Percentiles rank a stretch among this genome's conserved stretches.
Conservation (phyloP, 1,284 basidiomycete species). For the Microbotryum silenes-acaulis region DNA sequence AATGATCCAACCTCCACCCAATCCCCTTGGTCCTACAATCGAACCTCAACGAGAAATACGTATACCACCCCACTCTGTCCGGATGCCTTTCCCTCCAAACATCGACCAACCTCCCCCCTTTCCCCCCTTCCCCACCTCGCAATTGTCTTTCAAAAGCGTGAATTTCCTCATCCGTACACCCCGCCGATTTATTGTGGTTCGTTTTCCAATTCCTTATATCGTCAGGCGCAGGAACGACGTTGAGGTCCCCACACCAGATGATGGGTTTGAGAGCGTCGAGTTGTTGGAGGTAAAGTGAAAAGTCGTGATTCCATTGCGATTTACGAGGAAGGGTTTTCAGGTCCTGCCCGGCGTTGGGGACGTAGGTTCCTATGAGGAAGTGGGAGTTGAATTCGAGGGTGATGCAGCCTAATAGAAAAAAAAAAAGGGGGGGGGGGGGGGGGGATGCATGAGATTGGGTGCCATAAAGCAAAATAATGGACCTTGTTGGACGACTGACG, state of each 20-base stretch:
- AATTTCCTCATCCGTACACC: slow-evolving; percentile 67
- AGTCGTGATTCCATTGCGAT: slow-evolving; percentile 59
- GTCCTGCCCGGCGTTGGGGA: slow-evolving; percentile 72
- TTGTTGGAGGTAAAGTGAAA: slow-evolving; percentile 60
- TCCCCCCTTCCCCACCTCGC: slow-evolving; percentile 33
- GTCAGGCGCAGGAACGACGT: slow-evolving; percentile 57
- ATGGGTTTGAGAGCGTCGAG: slow-evolving; percentile 71
- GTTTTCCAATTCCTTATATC: slow-evolving; percentile 42
- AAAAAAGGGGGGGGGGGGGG: too few species aligned
- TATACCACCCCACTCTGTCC: slow-evolving; percentile 55
- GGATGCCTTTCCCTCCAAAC: slow-evolving; percentile 73
- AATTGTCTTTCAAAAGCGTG: slow-evolving; percentile 40
- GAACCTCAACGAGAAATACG: slow-evolving; percentile 73
- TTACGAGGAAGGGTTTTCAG: slow-evolving; percentile 50
- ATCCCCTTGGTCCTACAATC: slow-evolving; percentile 69
- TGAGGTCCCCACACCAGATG: slow-evolving; percentile 83
- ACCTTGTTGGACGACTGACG: background rate
- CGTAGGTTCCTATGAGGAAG: slow-evolving; percentile 73
- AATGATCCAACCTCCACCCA: slow-evolving; percentile 80
- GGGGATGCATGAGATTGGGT: background rate
- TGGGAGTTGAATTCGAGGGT: slow-evolving; percentile 67
- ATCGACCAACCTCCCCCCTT: slow-evolving; percentile 54
- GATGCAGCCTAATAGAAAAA: slow-evolving; percentile 48
- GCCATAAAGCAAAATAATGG: too few species aligned
- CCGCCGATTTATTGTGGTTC: slow-evolving; percentile 46